Base-by-base conservation (phyloP, 2,329 filamentous ascomycete genomes). In the Kalmusia sp. region DNA sequence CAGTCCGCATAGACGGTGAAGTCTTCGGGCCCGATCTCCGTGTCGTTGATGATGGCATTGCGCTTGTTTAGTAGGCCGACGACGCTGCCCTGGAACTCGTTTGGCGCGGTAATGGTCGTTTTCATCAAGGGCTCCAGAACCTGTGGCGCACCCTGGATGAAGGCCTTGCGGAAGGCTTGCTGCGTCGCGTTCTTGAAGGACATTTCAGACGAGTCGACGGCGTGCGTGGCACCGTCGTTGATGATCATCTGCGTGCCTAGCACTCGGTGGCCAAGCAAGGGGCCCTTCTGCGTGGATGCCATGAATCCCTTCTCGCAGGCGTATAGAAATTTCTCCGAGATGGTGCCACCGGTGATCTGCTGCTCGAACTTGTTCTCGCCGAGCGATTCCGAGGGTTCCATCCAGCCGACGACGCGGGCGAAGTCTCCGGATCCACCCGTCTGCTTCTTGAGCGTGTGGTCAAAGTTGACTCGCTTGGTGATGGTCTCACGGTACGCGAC, bases 101-200 rank as follows among this genome's bases (percentile, higher is more conserved):
- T 92, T 40, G 95, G 95, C 1, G 95, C 93, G 27, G 92, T 96
- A 68, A 99, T 92, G 56, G 92, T 93, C 0, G 92, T 97, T 84
- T 97, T 98, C 95, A 99, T 99, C 49, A 99, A 79, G 4, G 95
- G 95, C 77, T 99, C 95, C 30, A 99, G 86, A 8, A 99, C 88
- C 67, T 91, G 85, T 2, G 93, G 93, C 47, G 87, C 85, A 28
- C 89, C 91, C 11, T 90, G 86, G 55, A 84, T 82, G 80, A 99
- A 98, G 15, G 92, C 90, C 79, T 97, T 96, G 65, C 90, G 87
- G 87, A 99, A 99, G 22, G 95, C 95, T 81, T 96, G 91, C 76
- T 96, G 92, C 2, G 95, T 96, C 11, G 95, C 93, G 64, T 88
- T 89, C 77, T 90, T 96, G 86, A 99, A 99, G 11, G 95, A 87